Conservation (phyloP, 2,329 filamentous ascomycete genomes). For the Dactylellina haptotyla region DNA sequence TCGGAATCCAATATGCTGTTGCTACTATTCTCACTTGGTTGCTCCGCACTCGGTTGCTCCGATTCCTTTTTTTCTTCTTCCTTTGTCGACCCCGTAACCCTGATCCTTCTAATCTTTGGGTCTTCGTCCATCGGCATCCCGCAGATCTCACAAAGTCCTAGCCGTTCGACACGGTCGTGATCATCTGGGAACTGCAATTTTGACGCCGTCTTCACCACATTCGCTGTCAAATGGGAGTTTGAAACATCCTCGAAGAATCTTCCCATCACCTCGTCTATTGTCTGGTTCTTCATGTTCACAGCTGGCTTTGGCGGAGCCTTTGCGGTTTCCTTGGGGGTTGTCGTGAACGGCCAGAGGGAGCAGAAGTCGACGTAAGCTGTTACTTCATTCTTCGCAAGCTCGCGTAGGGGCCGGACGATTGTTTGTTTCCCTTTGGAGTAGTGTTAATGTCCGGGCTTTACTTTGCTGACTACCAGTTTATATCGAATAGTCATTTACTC, state of each 20-base stretch:
- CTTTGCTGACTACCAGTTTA: background rate
- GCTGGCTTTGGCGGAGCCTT: slow-evolving; percentile 64
- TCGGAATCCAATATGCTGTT: slow-evolving; percentile 63
- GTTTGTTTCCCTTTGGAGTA: slow-evolving; percentile 4
- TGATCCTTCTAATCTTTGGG: slow-evolving; percentile 48
- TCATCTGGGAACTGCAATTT: slow-evolving; percentile 72
- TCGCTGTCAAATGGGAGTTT: slow-evolving; percentile 71
- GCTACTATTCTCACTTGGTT: background rate
- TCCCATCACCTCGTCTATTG: slow-evolving; percentile 89
- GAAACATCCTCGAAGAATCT: slow-evolving; percentile 78
- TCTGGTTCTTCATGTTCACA: slow-evolving; percentile 76
- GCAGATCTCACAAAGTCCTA: slow-evolving; percentile 56
- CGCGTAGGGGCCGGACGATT: slow-evolving; percentile 82
- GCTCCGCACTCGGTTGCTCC: background rate
- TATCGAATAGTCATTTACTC: background rate
- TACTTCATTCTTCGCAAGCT: slow-evolving; percentile 84
- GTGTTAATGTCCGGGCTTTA: slow-evolving; percentile 55
- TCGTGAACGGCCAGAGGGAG: slow-evolving; percentile 61
- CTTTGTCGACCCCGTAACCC: slow-evolving; percentile 35
- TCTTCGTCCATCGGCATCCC: slow-evolving; percentile 57
- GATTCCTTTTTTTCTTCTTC: slow-evolving; percentile 58
- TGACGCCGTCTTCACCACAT: slow-evolving; percentile 90
- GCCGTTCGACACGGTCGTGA: slow-evolving; percentile 22
- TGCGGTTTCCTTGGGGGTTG: slow-evolving; percentile 63
- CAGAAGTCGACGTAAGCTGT: slow-evolving; percentile 70